Evolutionary conservation across 441 rosid species (phyloP).

Genomic region (Croton laevigatus): DNA sequence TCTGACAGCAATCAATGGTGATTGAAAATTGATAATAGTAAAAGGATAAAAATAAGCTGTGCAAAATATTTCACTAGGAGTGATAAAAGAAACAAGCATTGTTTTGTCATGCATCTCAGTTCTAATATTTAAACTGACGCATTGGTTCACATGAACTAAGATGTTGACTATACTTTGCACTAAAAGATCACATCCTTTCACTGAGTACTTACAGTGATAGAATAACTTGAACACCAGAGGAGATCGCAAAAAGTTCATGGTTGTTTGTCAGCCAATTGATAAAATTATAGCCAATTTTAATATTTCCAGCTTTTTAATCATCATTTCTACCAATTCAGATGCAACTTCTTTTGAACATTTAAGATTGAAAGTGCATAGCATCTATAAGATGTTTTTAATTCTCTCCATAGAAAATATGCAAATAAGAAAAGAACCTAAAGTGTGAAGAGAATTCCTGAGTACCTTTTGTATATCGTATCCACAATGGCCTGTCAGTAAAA

Average conservation of each 20-base stretch:
- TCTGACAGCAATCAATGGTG: neutral
- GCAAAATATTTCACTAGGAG: neutral
- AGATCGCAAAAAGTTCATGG: neutral
- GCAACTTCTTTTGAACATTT: neutral
- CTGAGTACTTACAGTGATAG: neutral
- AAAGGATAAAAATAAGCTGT: neutral
- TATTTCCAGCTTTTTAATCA: too few species aligned
- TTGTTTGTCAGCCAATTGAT: neutral
- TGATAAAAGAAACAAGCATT: neutral
- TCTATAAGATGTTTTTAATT: neutral
- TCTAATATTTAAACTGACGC: neutral
- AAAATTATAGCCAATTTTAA: neutral
- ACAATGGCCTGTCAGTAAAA: slow-evolving; percentile 13
- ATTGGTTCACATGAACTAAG: neutral
- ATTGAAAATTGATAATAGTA: neutral
- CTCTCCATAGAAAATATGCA: neutral
- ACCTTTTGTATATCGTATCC: slow-evolving; percentile 23
- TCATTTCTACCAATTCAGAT: neutral
- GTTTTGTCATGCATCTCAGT: neutral
- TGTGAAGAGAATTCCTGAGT: slow-evolving; percentile 2
- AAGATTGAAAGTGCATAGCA: neutral
- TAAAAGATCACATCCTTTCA: neutral
- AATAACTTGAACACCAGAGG: neutral
- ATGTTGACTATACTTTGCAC: neutral
- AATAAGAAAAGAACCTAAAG: neutral